phyloP scores from a whole-genome alignment of 495 filamentous ascomycete species.

The Filosporella fistucella region DNA sequence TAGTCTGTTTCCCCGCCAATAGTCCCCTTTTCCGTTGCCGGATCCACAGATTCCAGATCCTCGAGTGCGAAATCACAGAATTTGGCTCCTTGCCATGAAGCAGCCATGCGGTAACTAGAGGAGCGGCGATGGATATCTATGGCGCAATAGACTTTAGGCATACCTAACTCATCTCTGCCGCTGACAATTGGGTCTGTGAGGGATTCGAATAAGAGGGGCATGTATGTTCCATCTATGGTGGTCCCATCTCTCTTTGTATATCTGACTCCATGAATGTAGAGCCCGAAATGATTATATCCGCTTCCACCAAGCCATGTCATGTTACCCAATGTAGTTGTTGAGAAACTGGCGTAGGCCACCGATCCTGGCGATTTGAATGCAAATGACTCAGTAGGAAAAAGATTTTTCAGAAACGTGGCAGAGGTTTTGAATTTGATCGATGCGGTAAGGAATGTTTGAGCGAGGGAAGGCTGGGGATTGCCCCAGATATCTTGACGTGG shows the following conservation, averaged over 20 bases:
- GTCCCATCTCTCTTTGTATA: slow-evolving; percentile 46
- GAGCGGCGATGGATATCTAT: slow-evolving; percentile 37
- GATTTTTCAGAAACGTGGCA: slow-evolving; percentile 50
- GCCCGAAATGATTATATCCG: slow-evolving; percentile 50
- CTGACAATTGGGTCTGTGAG: slow-evolving; percentile 48
- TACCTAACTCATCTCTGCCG: slow-evolving; percentile 51
- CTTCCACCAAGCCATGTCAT: slow-evolving; percentile 52
- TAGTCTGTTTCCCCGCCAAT: slow-evolving; percentile 25
- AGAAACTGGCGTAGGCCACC: slow-evolving; percentile 45
- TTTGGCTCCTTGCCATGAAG: slow-evolving; percentile 42
- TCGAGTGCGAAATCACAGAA: slow-evolving; percentile 35
- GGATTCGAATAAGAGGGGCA: slow-evolving; percentile 50
- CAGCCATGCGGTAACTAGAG: slow-evolving; percentile 33
- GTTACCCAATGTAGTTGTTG: slow-evolving; percentile 39
- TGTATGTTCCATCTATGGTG: slow-evolving; percentile 41
- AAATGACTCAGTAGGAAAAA: slow-evolving; percentile 38
- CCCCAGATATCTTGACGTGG: slow-evolving; percentile 38
- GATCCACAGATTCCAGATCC: slow-evolving; percentile 2
- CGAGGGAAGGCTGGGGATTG: slow-evolving; percentile 14
- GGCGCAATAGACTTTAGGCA: slow-evolving; percentile 49
- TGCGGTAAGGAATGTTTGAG: slow-evolving; percentile 42
- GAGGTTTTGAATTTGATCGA: slow-evolving; percentile 54
- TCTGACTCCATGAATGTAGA: slow-evolving; percentile 55
- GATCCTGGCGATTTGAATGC: slow-evolving; percentile 44
- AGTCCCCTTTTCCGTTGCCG: slow-evolving; percentile 21